Conservation (phyloP, 257 asterid genomes). For the Jacaranda copaia region DNA sequence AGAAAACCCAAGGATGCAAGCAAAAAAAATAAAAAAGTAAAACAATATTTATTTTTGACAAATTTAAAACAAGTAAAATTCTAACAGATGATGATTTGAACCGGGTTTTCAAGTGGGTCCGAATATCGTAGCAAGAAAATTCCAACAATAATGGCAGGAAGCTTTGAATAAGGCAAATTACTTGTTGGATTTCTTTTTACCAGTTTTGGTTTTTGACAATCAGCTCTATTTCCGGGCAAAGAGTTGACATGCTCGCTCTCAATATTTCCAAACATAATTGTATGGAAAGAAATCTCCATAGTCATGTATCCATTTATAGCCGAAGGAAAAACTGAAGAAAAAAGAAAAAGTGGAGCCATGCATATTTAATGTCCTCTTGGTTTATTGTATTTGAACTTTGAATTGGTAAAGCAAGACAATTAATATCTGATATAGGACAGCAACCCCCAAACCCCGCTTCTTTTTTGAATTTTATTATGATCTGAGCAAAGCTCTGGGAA, state of each 20-base stretch:
- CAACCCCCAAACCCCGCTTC: neutral
- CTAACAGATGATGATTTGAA: neutral
- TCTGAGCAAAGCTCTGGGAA: too few species aligned
- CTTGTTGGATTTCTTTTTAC: constrained; percentile 21
- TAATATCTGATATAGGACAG: constrained; percentile 21
- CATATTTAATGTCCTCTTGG: neutral
- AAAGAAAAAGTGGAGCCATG: constrained; percentile 1
- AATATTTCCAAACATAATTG: constrained; percentile 38
- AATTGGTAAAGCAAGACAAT: constrained; percentile 29
- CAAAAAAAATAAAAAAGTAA: too few species aligned
- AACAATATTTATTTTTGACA: too few species aligned
- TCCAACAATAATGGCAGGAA: constrained; percentile 19
- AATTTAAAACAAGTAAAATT: neutral
- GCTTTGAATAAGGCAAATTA: constrained; percentile 28
- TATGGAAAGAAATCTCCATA: constrained; percentile 35
- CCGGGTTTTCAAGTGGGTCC: neutral
- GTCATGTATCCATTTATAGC: constrained; percentile 37
- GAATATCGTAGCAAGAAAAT: constrained; percentile 12
- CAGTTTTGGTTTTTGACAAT: constrained; percentile 17
- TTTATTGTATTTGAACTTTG: constrained; percentile 18
- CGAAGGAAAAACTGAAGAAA: constrained; percentile 16
- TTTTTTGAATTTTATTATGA: neutral
- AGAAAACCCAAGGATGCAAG: too few species aligned
- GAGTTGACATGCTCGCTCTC: constrained; percentile 43
- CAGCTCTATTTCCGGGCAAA: neutral